These are phyloP conservation scores for Omphalea diandra DNA, from an alignment of 441 rosid species.

Conservation along the genomic window DNA sequence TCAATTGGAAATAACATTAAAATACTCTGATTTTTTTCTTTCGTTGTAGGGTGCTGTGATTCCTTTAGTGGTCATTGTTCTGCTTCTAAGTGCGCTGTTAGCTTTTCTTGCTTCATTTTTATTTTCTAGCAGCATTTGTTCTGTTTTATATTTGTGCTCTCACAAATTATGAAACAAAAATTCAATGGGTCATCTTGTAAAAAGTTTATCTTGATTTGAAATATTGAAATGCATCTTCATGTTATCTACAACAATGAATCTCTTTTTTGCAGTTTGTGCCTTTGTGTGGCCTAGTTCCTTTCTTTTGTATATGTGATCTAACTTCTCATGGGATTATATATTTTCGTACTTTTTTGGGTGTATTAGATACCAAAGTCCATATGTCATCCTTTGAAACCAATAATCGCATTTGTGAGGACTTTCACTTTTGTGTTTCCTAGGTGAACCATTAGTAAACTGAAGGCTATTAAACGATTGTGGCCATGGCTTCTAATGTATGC, in stretches of 20 bases:
- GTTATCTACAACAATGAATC: neutral
- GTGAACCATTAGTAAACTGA: neutral
- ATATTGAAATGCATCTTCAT: neutral
- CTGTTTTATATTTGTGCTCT: neutral
- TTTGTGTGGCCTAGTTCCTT: neutral
- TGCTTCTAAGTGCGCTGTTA: neutral
- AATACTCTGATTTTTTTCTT: constrained; percentile 5
- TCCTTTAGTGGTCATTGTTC: neutral
- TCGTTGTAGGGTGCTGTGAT: neutral
- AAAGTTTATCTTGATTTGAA: neutral
- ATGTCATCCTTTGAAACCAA: too few relatives aligned
- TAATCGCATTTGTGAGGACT: too few relatives aligned
- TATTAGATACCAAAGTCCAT: neutral
- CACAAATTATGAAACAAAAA: neutral
- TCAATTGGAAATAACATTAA: constrained; percentile 20
- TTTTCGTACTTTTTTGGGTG: neutral
- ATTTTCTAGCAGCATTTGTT: neutral
- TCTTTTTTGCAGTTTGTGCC: neutral
- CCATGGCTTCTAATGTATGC: neutral
- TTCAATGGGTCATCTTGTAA: neutral
- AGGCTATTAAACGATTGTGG: neutral
- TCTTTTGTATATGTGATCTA: neutral
- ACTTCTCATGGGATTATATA: neutral
- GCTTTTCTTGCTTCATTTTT: neutral
- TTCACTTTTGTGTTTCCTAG: constrained; percentile 4